Evolutionary conservation across 495 filamentous ascomycete genomes (phyloP).

Genomic region (Evernia prunastri): DNA sequence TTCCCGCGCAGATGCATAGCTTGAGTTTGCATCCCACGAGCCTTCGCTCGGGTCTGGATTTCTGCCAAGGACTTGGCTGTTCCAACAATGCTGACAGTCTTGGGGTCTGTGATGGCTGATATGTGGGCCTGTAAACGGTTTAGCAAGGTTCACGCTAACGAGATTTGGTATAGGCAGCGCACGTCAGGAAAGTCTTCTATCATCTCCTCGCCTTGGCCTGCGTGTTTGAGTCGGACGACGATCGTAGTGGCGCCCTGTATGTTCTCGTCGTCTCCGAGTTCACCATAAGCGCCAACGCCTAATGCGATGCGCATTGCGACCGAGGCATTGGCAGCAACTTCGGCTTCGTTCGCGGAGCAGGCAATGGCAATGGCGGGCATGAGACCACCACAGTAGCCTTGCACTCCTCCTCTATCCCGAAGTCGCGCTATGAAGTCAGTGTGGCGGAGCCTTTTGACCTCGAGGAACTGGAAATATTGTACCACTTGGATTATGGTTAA

Average conservation of each 20-base stretch:
- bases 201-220: slow-evolving; percentile 30
- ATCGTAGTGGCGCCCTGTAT: slow-evolving; percentile 23
- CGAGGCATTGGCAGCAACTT: slow-evolving; percentile 24
- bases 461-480: slow-evolving; percentile 33
- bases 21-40: slow-evolving; percentile 16
- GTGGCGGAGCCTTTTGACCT: slow-evolving; percentile 16
- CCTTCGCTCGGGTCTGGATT: slow-evolving; percentile 11
- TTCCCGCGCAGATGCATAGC: slow-evolving; percentile 23
- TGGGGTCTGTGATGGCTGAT: slow-evolving; percentile 31
- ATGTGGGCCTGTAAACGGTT: slow-evolving; percentile 25
- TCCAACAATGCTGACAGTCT: slow-evolving; percentile 30
- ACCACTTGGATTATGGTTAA: slow-evolving; percentile 29
- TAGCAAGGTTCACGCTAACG: background rate
- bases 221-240: slow-evolving; percentile 28
- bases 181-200: slow-evolving; percentile 25
- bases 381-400: slow-evolving; percentile 30
- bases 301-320: slow-evolving; percentile 27
- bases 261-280: slow-evolving; percentile 29
- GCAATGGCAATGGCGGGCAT: slow-evolving; percentile 31
- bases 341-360: slow-evolving; percentile 25
- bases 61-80: slow-evolving; percentile 19
- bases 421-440: slow-evolving; percentile 13
- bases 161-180: background rate
- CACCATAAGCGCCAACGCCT: slow-evolving; percentile 30
- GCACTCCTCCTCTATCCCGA: slow-evolving; percentile 22